Evolutionary conservation across 2,329 filamentous ascomycete species (phyloP).

Genomic region (Colletotrichum caudatum): DNA sequence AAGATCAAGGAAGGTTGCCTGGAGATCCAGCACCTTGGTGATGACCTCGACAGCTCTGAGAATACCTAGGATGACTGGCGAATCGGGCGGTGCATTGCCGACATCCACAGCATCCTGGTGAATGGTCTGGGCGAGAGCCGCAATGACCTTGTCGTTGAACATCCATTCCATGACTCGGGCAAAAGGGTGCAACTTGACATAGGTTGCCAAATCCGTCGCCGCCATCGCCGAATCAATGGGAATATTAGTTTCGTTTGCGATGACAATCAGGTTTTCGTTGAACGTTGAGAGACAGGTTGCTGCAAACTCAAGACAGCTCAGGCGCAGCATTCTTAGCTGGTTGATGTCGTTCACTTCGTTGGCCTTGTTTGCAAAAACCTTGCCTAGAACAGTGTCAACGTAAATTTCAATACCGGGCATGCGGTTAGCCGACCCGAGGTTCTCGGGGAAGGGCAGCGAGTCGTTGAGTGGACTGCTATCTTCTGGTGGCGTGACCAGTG

Average conservation of each 20-base stretch:
- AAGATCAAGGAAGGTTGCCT: conserved; percentile 91
- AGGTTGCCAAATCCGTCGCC: conserved; percentile 80
- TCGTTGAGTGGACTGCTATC: conserved; percentile 76
- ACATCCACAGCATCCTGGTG: conserved; percentile 82
- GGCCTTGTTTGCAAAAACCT: conserved; percentile 77
- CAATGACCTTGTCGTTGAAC: conserved; percentile 91
- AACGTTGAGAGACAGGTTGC: conserved; percentile 84
- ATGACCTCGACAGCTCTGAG: conserved; percentile 87
- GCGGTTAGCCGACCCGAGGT: conserved; percentile 80
- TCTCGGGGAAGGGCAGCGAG: conserved; percentile 86
- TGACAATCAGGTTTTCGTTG: conserved; percentile 91
- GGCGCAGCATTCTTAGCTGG: conserved; percentile 79
- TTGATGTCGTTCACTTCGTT: conserved; percentile 74
- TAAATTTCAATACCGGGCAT: conserved; percentile 90
- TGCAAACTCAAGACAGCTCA: conserved; percentile 87
- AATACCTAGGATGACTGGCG: conserved; percentile 83
- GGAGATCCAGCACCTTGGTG: conserved; percentile 84
- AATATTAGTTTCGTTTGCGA: conserved; percentile 83
- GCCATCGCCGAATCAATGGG: conserved; percentile 80
- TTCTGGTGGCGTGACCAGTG: conserved; percentile 75
- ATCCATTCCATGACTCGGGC: conserved; percentile 97
- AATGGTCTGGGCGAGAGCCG: conserved; percentile 80
- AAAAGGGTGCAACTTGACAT: conserved; percentile 91
- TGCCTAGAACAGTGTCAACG: conserved; percentile 88
- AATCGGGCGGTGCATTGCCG: conserved; percentile 78